Conservation (phyloP, 805 yeast species). For the Schwanniomyces vanrijiae region DNA sequence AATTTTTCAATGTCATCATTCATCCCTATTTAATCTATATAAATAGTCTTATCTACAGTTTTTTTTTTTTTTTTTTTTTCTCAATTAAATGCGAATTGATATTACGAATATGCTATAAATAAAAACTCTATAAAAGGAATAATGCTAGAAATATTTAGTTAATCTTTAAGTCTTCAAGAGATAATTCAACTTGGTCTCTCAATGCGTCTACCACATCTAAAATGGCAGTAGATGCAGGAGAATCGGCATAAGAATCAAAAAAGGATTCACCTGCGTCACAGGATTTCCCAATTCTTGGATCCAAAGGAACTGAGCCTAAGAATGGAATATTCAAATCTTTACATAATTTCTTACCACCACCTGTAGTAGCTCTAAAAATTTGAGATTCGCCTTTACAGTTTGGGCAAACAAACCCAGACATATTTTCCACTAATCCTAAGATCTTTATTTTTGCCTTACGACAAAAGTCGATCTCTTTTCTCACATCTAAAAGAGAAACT, state of each 20-base stretch:
- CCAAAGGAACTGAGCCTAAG: constrained; percentile 91
- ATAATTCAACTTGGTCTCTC: constrained; percentile 52
- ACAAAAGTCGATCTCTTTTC: constrained; percentile 95
- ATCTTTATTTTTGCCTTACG: constrained; percentile 83
- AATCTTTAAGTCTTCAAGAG: constrained; percentile 15
- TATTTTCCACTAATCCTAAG: constrained; percentile 91
- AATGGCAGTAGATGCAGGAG: constrained; percentile 89
- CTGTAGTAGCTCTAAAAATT: constrained; percentile 93
- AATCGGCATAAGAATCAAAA: constrained; percentile 79
- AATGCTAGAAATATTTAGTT: background rate
- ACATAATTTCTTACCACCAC: constrained; percentile 88
- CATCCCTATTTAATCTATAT: background rate
- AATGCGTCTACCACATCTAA: constrained; percentile 76
- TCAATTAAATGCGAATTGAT: background rate
- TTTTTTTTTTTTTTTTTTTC: background rate
- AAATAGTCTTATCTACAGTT: background rate
- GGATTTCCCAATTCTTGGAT: constrained; percentile 87
- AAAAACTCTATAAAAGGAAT: background rate
- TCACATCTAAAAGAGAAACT: constrained; percentile 89
- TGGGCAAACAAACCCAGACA: constrained; percentile 99
- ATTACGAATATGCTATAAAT: constrained; percentile 4
- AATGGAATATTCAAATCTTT: constrained; percentile 75
- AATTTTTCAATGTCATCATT: constrained; percentile 8
- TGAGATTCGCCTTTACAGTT: constrained; percentile 85
- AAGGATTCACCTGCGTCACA: constrained; percentile 89